A percentile compares a stretch with the other conserved stretches of the same genome.
These are phyloP conservation scores for Wallacemonas rigidus DNA, from an alignment of 208 protist species.

Conservation along the genomic window DNA sequence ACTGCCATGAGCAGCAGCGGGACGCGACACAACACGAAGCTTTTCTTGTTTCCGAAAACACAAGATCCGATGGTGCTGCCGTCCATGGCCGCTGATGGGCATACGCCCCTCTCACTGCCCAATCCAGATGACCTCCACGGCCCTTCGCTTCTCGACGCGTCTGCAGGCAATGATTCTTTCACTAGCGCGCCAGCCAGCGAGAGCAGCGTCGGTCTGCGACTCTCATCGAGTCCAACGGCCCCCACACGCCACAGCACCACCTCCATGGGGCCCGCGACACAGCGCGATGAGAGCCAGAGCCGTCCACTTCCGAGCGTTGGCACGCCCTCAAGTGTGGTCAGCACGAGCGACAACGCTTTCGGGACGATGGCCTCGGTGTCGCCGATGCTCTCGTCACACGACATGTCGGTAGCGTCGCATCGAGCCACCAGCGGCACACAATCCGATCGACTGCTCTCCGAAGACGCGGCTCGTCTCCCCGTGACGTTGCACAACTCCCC, in stretches of 20 bases:
- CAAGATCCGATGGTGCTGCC: background rate
- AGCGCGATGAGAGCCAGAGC: too few species aligned
- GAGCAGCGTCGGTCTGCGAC: too few species aligned
- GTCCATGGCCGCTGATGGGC: background rate
- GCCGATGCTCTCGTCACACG: background rate
- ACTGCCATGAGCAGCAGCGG: background rate
- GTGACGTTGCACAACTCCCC: background rate
- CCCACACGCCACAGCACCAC: background rate
- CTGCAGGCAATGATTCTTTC: too few species aligned
- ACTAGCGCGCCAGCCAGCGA: too few species aligned
- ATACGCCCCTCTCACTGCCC: background rate
- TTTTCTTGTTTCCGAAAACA: slow-evolving; percentile 2
- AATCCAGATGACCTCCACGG: background rate
- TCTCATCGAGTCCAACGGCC: background rate
- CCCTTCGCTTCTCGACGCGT: too few species aligned
- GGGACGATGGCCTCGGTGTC: background rate
- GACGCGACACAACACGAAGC: background rate
- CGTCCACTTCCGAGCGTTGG: background rate
- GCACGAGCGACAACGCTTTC: background rate
- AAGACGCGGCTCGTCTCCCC: background rate
- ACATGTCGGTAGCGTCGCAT: background rate
- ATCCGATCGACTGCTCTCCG: background rate
- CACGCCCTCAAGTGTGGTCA: background rate
- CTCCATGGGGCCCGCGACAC: too few species aligned
- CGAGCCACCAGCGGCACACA: too few species aligned